Percentiles rank a stretch among this genome's conserved stretches.
Evolutionary conservation across 2,329 filamentous ascomycete species (phyloP).

Genomic region (Arachnomyces sp.): DNA sequence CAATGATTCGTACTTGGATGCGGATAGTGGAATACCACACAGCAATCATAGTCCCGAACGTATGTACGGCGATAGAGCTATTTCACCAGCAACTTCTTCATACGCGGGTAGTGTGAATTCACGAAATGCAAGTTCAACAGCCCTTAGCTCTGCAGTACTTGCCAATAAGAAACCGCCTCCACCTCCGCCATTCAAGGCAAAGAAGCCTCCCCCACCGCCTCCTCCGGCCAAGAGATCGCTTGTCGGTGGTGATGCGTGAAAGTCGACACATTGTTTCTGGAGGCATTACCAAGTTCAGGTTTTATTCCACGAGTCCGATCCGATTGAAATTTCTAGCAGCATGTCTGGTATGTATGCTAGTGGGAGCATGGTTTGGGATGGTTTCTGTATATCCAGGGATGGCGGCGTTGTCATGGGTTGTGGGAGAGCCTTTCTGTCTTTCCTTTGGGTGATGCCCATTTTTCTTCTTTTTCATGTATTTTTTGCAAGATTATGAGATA

Average conservation of each 20-base stretch:
- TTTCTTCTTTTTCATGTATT: no score
- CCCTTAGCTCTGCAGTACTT: constrained; percentile 18
- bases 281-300: no score
- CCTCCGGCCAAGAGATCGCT: constrained; percentile 53
- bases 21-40: constrained; percentile 44
- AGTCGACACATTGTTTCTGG: no score
- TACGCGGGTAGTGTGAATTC: constrained; percentile 41
- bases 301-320: not conserved
- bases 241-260: constrained; percentile 12
- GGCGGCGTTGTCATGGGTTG: no score
- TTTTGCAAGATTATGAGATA: no score
- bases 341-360: no score
- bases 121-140: constrained; percentile 44
- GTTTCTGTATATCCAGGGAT: no score
- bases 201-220: constrained; percentile 58
- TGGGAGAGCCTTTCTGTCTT: no score
- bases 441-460: no score
- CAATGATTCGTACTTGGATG: constrained; percentile 42
- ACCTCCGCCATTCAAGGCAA: constrained; percentile 53
- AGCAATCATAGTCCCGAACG: constrained; percentile 42
- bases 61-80: constrained; percentile 41
- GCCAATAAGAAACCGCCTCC: constrained; percentile 51
- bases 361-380: no score
- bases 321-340: no score
- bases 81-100: constrained; percentile 47